Percentiles rank a stretch among this genome's conserved stretches.
These are phyloP conservation scores for Mycocentrospora acerina DNA, from an alignment of 2,329 filamentous ascomycete species.

Conservation along the genomic window DNA sequence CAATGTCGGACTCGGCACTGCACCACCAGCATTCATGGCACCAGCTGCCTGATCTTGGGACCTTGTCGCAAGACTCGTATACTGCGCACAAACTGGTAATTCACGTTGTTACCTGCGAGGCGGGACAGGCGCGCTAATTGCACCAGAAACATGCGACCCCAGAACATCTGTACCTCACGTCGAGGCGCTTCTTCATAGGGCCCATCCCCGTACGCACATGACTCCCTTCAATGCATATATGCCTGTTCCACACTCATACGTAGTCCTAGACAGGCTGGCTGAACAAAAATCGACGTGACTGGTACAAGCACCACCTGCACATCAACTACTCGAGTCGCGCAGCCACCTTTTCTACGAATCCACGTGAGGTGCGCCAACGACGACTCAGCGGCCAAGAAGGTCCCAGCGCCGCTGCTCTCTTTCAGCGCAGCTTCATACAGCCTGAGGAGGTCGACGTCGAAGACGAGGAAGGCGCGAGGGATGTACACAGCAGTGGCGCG, in stretches of 20 bases:
- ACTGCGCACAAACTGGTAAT: constrained; percentile 58
- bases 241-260: constrained; percentile 18
- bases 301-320: constrained; percentile 58
- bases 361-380: constrained; percentile 46
- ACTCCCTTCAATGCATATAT: constrained; percentile 2
- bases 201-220: constrained; percentile 55
- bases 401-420: constrained; percentile 41
- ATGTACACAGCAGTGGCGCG: constrained; percentile 9
- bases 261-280: constrained; percentile 58
- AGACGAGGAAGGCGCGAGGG: constrained; percentile 20
- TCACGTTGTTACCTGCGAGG: constrained; percentile 3
- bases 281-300: constrained; percentile 62
- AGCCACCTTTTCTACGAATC: constrained; percentile 56
- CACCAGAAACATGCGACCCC: constrained; percentile 60
- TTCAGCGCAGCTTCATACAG: constrained; percentile 46
- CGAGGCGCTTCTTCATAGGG: constrained; percentile 64
- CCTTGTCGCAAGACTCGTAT: constrained; percentile 53
- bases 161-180: constrained; percentile 63
- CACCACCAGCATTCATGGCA: constrained; percentile 35
- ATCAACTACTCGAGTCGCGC: constrained; percentile 47
- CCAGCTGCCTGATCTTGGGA: constrained; percentile 31
- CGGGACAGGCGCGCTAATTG: constrained; percentile 9
- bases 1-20: constrained; percentile 27
- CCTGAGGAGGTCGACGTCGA: constrained; percentile 39
- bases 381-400: constrained; percentile 46